Percentiles rank a stretch among this genome's conserved stretches.
These are phyloP conservation scores for Auricularia cornea DNA, from an alignment of 768 basidiomycete species.

Conservation along the genomic window DNA sequence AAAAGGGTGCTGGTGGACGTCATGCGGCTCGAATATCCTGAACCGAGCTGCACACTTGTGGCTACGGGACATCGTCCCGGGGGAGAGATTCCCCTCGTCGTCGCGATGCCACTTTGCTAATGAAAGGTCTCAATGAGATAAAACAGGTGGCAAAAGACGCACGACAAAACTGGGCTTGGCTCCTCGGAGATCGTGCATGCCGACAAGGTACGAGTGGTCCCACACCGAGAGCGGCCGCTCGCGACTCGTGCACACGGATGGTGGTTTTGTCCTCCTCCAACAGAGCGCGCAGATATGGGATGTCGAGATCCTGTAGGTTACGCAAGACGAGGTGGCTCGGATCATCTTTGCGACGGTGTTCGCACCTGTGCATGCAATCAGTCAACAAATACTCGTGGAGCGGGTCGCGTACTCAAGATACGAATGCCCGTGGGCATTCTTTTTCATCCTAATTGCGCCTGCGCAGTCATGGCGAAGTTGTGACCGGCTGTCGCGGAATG, in stretches of 20 bases:
- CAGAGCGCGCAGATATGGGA: conserved; percentile 16
- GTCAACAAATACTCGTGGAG: background rate
- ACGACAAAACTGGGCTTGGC: conserved; percentile 12
- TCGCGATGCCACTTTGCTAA: conserved; percentile 15
- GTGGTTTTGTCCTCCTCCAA: conserved; percentile 1
- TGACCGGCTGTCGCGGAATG: background rate
- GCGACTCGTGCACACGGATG: conserved; percentile 2
- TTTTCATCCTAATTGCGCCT: background rate
- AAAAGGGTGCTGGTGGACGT: conserved; percentile 6
- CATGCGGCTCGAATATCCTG: conserved; percentile 6
- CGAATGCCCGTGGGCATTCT: background rate
- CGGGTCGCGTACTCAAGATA: background rate
- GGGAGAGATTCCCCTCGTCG: conserved; percentile 10
- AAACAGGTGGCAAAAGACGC: conserved; percentile 6
- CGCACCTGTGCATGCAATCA: conserved; percentile 1
- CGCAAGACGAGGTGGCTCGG: conserved; percentile 14
- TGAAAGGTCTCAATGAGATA: background rate
- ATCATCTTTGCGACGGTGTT: conserved; percentile 1
- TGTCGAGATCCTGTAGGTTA: conserved; percentile 17
- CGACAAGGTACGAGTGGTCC: conserved; percentile 16
- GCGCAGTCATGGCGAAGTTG: background rate
- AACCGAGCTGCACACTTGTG: background rate
- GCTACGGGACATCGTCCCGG: conserved; percentile 2
- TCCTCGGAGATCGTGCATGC: conserved; percentile 9
- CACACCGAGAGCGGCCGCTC: conserved; percentile 8